Base-by-base conservation (phyloP, 345 rosid genomes). In the Triadica sebifera region DNA sequence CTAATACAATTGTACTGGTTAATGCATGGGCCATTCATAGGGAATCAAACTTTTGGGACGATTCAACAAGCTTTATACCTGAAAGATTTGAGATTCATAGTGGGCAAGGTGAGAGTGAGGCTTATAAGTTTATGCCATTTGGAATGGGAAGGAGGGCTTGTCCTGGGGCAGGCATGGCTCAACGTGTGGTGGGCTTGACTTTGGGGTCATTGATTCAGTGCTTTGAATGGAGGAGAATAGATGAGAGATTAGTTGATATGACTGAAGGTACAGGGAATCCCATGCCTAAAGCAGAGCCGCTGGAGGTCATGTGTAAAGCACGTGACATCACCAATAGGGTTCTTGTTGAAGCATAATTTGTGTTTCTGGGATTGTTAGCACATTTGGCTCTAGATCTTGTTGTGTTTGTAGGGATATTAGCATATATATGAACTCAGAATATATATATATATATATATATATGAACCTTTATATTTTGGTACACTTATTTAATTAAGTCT, bases 21-120 rank as follows among this genome's bases (percentile, higher is more conserved):
- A 89, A 89, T 63, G 84, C 58, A 0, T 90, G 91, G 91, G 81
- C 86, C 3, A 86, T 91, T 12, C 89, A 88, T 0, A 78, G 91
- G 68, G 90, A 88, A 38, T 86, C 89, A 0, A 37, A 4, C 1
- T 0, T 73, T 2, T 90, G 90, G 91, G 80, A 84, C 0, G 86
- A 87, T 17, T 79, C 92, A 0, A 50, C 53, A 10, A 71, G 69
- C 19, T 90, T 88, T 25, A 81, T 64, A 37, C 93, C 91, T 0
- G 91, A 86, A 61, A 86, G 90, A 66, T 87, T 82, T 46, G 84
- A 77, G 5, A 72, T 29, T 29, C 34, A 29, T 2, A 29, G 34
- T 29, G 2, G 34, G 34, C 34, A 39, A 3, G 81, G 50, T 15
- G 77, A 72, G 52, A 63, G 55, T 0, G 84, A 68, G 37, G 69